Conservation (phyloP, 352 stramenopile genomes). For the Globisporangium perplexum region DNA sequence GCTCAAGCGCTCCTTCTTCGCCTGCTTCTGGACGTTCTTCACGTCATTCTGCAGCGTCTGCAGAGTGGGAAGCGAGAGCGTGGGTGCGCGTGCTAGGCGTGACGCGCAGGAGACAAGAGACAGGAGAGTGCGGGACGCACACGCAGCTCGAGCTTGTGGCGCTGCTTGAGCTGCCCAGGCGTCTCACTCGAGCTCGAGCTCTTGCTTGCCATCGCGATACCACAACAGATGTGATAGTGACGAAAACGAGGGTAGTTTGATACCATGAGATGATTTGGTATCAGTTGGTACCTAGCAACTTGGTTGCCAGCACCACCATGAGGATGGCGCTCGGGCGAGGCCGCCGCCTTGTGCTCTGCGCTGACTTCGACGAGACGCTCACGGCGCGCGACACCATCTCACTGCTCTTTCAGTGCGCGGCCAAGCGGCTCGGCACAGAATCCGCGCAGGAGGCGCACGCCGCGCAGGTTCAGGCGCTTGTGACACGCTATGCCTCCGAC, state of each 20-base stretch:
- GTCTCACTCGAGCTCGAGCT: no score
- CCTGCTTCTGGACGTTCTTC: conserved; percentile 81
- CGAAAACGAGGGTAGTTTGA: not conserved
- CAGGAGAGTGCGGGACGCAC: conserved; percentile 22
- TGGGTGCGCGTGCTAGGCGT: no score
- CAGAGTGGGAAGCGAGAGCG: not conserved
- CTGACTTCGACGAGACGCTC: conserved; percentile 75
- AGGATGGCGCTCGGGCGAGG: not conserved
- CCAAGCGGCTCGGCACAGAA: not conserved
- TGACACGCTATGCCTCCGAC: conserved; percentile 30
- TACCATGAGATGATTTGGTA: not conserved
- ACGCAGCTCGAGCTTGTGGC: conserved; percentile 81
- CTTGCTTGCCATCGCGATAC: conserved; percentile 32
- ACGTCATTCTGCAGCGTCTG: conserved; percentile 75
- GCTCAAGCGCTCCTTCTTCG: conserved; percentile 75
- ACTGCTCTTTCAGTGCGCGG: conserved; percentile 41
- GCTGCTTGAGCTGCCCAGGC: conserved; percentile 76
- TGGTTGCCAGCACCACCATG: no score
- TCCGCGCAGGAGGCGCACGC: conserved; percentile 9
- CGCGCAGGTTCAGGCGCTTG: conserved; percentile 21
- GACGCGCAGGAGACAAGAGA: no score
- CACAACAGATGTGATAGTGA: not conserved
- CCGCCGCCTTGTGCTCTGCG: conserved; percentile 36
- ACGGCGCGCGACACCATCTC: conserved; percentile 49
- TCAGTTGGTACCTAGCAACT: no score